Base-by-base conservation (phyloP, 163 green algal genomes). In the Chlamydomonas reinhardtii region DNA sequence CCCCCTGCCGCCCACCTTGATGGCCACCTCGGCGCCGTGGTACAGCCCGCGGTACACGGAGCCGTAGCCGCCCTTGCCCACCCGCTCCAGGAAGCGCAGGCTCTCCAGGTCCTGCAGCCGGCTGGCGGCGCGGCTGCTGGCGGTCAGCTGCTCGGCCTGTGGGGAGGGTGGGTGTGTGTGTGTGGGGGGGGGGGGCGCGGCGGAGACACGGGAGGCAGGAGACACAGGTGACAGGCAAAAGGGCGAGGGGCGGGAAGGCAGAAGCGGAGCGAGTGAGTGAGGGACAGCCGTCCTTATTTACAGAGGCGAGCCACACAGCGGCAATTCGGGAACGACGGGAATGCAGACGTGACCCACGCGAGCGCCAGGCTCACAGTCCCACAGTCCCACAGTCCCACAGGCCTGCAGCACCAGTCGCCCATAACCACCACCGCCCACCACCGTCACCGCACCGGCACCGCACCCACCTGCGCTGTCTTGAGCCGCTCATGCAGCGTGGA, bases 21-120 rank as follows among this genome's bases (percentile, higher is more conserved):
- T 69, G 6, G 87, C 87, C 52, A 91, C 87, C 81, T 91, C 87
- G 9, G 79, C 48, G 11, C 87, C 87, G 52, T 88, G 85, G 73
- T 84, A 91, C 80, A 77, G 64, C 59, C 87, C 87, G 32, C 81
- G 66, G 80, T 80, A 91, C 79, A 91, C 87, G 15, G 43, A 72
- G 29, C 87, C 87, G 71, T 89, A 91, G 3, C 87, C 87, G 31
- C 87, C 87, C 61, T 74, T 69, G 37, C 84, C 84, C 19, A 89
- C 59, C 29, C 65, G 34, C 81, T 87, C 81, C 54, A 81, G 70
- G 35, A 87, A 37, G 71, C 81, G 81, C 16, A 87, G 70, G 25
- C 52, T 65, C 56, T 65, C 71, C 35, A 87, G 71, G 70, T 87
- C 81, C 70, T 75, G 79, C 4, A 85, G 31, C 27, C 78, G 66